Percentiles rank a stretch among this genome's conserved stretches.
Evolutionary conservation across 192 early-diverging fungal species (phyloP).

Genomic region (Dispira simplex): DNA sequence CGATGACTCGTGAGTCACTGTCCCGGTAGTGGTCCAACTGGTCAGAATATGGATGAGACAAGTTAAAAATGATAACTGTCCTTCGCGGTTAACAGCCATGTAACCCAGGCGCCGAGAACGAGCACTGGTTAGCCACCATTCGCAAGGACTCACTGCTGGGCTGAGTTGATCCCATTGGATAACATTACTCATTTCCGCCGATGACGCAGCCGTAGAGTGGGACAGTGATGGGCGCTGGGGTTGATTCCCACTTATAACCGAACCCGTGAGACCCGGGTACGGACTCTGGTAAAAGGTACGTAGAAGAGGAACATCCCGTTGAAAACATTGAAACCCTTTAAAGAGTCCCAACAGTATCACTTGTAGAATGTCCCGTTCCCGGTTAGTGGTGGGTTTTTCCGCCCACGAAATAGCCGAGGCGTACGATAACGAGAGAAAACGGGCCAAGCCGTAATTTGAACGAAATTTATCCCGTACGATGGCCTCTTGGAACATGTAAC

Average conservation of each 20-base stretch:
- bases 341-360: neutral
- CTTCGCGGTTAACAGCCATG: neutral
- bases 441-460: neutral
- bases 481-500: conserved; percentile 1
- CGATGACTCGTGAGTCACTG: neutral
- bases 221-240: neutral
- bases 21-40: neutral
- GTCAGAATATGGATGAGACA: neutral
- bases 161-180: neutral
- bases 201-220: neutral
- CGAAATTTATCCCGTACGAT: neutral
- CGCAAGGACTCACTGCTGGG: too few species aligned
- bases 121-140: too few species aligned
- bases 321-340: neutral
- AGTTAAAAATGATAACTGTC: neutral
- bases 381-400: conserved; percentile 2
- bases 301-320: neutral
- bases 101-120: too few species aligned
- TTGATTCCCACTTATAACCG: neutral
- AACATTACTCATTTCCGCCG: neutral
- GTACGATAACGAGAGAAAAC: neutral
- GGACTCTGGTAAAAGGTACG: neutral
- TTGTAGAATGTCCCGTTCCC: neutral
- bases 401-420: neutral
- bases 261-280: neutral